Percentiles rank a stretch among this genome's conserved stretches.
phyloP scores from a whole-genome alignment of 1,284 basidiomycete species.

The Sparassis latifolia region DNA sequence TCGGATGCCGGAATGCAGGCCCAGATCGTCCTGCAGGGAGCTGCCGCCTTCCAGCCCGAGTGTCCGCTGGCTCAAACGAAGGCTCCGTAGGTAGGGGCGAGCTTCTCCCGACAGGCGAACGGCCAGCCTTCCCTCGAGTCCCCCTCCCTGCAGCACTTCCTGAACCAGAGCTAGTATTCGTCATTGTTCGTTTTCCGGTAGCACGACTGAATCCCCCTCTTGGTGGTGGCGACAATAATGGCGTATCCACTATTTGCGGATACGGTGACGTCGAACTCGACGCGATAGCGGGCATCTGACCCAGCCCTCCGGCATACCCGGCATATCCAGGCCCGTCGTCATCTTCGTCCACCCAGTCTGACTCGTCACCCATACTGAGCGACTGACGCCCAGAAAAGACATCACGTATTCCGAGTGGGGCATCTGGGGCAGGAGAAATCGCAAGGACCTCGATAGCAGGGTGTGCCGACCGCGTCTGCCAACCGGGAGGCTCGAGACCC shows the following conservation, averaged over 20 bases:
- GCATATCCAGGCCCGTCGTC: constrained; percentile 71
- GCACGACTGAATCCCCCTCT: constrained; percentile 9
- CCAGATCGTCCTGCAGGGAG: constrained; percentile 56
- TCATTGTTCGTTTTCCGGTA: constrained; percentile 10
- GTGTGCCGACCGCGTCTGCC: constrained; percentile 66
- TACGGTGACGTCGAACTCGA: constrained; percentile 10
- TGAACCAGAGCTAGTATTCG: constrained; percentile 21
- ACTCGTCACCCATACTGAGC: constrained; percentile 61
- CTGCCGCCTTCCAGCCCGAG: constrained; percentile 48
- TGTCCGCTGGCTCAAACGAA: constrained; percentile 41
- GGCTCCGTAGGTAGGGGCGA: constrained; percentile 51
- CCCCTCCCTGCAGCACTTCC: constrained; percentile 14
- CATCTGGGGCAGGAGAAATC: constrained; percentile 51
- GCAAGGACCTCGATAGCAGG: constrained; percentile 60
- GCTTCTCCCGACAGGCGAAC: constrained; percentile 50
- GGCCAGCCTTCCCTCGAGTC: constrained; percentile 36
- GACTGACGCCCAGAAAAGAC: constrained; percentile 67
- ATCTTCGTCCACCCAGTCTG: constrained; percentile 81
- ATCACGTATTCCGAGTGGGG: constrained; percentile 50
- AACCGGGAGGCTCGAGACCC: constrained; percentile 79
- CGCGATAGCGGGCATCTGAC: constrained; percentile 52
- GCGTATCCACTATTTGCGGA: constrained; percentile 15
- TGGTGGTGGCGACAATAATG: constrained; percentile 15
- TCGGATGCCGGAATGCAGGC: constrained; percentile 56
- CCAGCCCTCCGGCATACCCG: constrained; percentile 48